These are phyloP conservation scores for barley (Hordeum vulgare) DNA, from an alignment of 176 grass and related monocot genomes.

Conservation along the genomic window MorexV3_pseudomolecules_assembly NC_058523.1:545258391-545258890, in stretches of 20 bases:
- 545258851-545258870: slow-evolving; percentile 83
- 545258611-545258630: not conserved
- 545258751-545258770: slow-evolving; percentile 31
- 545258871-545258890: slow-evolving; percentile 56
- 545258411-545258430: slow-evolving; percentile 89
- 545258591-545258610: not conserved
- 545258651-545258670: slow-evolving; percentile 16
- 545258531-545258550: not conserved
- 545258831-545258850: slow-evolving; percentile 78
- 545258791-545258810: not conserved
- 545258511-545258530: not conserved
- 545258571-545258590: not conserved
- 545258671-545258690: slow-evolving; percentile 95
- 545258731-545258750: slow-evolving; percentile 35
- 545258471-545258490: slow-evolving; percentile 52
- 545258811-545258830: slow-evolving; percentile 40
- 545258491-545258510: not conserved
- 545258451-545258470: slow-evolving; percentile 81
- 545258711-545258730: slow-evolving; percentile 40
- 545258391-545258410: slow-evolving; percentile 50
- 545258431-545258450: slow-evolving; percentile 76
- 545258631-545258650: not conserved
- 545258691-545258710: slow-evolving; percentile 65
- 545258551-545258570: not conserved
- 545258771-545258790: not conserved